These are phyloP conservation scores for Plantago coronopus DNA, from an alignment of 305 asterid genomes.

Conservation along the genomic window DNA sequence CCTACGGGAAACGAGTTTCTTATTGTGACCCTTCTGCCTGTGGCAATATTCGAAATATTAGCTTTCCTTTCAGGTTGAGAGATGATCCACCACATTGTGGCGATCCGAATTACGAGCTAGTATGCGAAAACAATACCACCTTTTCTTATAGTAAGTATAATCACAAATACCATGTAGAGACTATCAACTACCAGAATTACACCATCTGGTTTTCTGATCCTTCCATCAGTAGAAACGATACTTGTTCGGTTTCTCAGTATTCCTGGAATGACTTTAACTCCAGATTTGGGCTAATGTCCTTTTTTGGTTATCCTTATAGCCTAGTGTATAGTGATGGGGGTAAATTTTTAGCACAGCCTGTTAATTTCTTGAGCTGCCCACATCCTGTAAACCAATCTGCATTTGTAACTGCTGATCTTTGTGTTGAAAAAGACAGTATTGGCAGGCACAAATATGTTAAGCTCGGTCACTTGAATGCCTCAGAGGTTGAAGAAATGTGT, in stretches of 20 bases:
- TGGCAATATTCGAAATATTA: conserved; percentile 22
- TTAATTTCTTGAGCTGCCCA: conserved; percentile 22
- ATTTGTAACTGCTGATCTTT: background rate
- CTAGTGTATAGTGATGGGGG: background rate
- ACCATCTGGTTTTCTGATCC: conserved; percentile 23
- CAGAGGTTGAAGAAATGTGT: conserved; percentile 17
- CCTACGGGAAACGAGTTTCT: background rate
- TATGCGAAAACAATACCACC: conserved; percentile 30
- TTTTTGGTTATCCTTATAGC: conserved; percentile 20
- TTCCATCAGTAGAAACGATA: conserved; percentile 1
- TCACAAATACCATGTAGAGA: conserved; percentile 11
- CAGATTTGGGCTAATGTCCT: too few relatives aligned
- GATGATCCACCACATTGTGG: conserved; percentile 16
- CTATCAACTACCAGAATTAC: conserved; percentile 18
- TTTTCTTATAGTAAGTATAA: conserved; percentile 7
- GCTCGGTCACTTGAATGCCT: conserved; percentile 16
- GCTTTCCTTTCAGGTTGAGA: conserved; percentile 27
- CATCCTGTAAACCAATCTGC: conserved; percentile 6
- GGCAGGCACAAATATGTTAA: conserved; percentile 13
- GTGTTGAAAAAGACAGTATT: background rate
- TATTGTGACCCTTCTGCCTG: conserved; percentile 22
- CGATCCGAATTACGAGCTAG: background rate
- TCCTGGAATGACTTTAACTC: background rate
- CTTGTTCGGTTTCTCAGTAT: conserved; percentile 23
- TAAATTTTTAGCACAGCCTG: conserved; percentile 2